These are phyloP conservation scores for Erodium moschatum DNA, from an alignment of 441 rosid species.

Conservation along the genomic window DNA sequence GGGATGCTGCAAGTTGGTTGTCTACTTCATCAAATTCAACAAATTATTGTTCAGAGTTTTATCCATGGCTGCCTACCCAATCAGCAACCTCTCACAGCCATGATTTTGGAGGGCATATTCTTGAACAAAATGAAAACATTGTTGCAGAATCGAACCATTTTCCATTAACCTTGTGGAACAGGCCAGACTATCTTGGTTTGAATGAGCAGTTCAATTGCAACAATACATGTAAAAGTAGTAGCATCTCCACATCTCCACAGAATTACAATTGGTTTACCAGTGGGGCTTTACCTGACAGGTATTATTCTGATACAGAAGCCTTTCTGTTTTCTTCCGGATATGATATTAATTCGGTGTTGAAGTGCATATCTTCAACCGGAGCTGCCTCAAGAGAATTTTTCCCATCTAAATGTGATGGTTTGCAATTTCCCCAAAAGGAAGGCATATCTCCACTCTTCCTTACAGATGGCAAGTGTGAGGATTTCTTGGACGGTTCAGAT, in stretches of 20 bases:
- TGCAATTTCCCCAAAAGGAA: constrained; percentile 22
- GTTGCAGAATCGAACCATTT: constrained; percentile 21
- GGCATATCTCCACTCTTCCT: constrained; percentile 17
- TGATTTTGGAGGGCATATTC: constrained; percentile 22
- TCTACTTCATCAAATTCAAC: constrained; percentile 27
- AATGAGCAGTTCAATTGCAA: constrained; percentile 15
- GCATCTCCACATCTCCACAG: constrained; percentile 19
- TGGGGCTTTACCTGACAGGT: constrained; percentile 16
- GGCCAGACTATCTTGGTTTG: constrained; percentile 13
- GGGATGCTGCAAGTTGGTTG: constrained; percentile 25
- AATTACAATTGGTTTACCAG: constrained; percentile 17
- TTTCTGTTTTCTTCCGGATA: constrained; percentile 15
- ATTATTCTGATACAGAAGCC: constrained; percentile 17
- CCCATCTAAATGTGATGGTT: constrained; percentile 12
- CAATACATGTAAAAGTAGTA: constrained; percentile 7
- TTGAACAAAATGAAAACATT: constrained; percentile 23
- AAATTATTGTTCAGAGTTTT: constrained; percentile 19
- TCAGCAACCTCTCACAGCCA: constrained; percentile 21
- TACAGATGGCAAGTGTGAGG: constrained; percentile 11
- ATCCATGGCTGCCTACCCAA: constrained; percentile 19
- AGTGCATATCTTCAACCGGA: constrained; percentile 18
- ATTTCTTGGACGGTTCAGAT: constrained; percentile 9
- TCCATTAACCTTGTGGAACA: constrained; percentile 16
- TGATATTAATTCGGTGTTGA: constrained; percentile 21
- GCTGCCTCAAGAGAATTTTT: constrained; percentile 12